These are phyloP conservation scores for Gonium pectorale DNA, from an alignment of 139 green algal species.

Conservation along the genomic window DNA sequence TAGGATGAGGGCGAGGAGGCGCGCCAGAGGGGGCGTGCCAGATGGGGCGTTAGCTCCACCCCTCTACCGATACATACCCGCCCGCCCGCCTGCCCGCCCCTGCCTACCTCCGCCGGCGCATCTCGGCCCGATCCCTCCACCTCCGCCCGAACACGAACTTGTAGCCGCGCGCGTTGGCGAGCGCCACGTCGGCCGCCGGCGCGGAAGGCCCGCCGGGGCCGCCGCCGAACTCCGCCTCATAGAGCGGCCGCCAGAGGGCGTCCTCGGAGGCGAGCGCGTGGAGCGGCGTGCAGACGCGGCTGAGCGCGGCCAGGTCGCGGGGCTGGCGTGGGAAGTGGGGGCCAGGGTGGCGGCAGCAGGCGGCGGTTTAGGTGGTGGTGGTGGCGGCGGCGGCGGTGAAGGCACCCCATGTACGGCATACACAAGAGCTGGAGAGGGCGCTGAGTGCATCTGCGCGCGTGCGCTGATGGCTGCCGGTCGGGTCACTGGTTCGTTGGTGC, in stretches of 20 bases:
- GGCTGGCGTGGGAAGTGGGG: neutral
- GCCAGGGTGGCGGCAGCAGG: neutral
- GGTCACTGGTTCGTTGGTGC: neutral
- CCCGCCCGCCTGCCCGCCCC: no score
- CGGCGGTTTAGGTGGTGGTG: no score
- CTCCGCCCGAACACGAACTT: neutral
- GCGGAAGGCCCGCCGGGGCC: neutral
- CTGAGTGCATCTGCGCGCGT: no score
- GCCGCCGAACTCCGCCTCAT: constrained; percentile 8
- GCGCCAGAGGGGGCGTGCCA: no score
- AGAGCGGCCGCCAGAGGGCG: constrained; percentile 15
- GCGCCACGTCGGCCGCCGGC: neutral
- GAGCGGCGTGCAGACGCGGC: neutral
- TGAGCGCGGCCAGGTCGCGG: constrained; percentile 11
- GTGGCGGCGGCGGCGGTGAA: neutral
- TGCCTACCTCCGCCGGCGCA: neutral
- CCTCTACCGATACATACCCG: no score
- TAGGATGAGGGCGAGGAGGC: no score
- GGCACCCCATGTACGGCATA: neutral
- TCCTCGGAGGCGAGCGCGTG: constrained; percentile 27
- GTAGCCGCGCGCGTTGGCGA: constrained; percentile 5
- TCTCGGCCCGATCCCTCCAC: constrained; percentile 17
- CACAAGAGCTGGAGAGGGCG: no score
- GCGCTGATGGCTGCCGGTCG: neutral
- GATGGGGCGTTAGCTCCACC: no score